Conservation (phyloP, 176 grass and related monocot genomes). For the Themeda triandra region DNA sequence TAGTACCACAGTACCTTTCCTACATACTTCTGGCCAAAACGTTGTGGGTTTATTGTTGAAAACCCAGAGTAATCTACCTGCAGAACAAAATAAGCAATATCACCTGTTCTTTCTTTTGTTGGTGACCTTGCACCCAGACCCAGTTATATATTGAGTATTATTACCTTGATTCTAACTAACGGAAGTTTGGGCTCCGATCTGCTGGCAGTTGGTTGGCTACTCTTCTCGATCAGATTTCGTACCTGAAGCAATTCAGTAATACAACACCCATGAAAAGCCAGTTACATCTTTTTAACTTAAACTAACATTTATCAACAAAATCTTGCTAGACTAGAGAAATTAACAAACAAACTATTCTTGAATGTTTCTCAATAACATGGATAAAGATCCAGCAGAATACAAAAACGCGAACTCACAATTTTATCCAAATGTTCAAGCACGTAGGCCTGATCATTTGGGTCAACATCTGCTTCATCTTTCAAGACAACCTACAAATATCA, state of each 20-base stretch:
- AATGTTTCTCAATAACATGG: slow-evolving; percentile 15
- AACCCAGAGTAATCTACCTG: slow-evolving; percentile 93
- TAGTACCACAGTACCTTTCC: slow-evolving; percentile 61
- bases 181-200: slow-evolving; percentile 76
- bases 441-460: slow-evolving; percentile 80
- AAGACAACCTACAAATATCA: slow-evolving; percentile 71
- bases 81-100: slow-evolving; percentile 30
- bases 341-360: neutral
- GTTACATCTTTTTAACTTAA: too few relatives aligned
- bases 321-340: neutral
- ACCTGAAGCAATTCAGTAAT: slow-evolving; percentile 58
- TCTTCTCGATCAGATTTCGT: slow-evolving; percentile 78
- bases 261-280: neutral
- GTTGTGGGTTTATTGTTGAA: slow-evolving; percentile 95
- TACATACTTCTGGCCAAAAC: slow-evolving; percentile 93
- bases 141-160: neutral
- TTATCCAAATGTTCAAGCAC: slow-evolving; percentile 96
- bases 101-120: slow-evolving; percentile 8
- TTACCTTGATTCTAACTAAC: slow-evolving; percentile 87
- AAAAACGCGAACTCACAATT: slow-evolving; percentile 53
- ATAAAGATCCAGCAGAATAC: neutral
- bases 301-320: neutral
- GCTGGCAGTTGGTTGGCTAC: slow-evolving; percentile 46
- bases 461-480: slow-evolving; percentile 92
- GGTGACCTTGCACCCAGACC: neutral